phyloP scores from a whole-genome alignment of 176 grass and related monocot genomes.

The Secale cereale region DNA sequence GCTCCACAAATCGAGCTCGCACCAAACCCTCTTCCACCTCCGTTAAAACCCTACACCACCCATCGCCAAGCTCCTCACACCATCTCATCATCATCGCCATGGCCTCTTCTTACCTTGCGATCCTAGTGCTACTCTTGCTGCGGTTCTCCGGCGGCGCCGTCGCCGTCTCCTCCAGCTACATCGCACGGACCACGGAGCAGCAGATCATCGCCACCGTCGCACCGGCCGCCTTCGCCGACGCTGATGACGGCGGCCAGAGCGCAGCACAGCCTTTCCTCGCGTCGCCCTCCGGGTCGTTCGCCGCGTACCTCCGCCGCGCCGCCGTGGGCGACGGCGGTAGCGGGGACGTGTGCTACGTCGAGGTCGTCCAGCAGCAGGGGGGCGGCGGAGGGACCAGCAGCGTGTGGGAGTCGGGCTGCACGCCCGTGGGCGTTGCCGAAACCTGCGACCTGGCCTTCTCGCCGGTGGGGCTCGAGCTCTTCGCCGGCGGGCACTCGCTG shows the following conservation, averaged over 20 bases:
- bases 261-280: constrained; percentile 34
- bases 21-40: constrained; percentile 38
- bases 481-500: constrained; percentile 44
- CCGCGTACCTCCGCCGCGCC: constrained; percentile 42
- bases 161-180: constrained; percentile 29
- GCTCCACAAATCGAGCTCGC: constrained; percentile 16
- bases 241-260: constrained; percentile 16
- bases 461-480: constrained; percentile 48
- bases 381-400: background rate
- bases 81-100: constrained; percentile 1
- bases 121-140: constrained; percentile 27
- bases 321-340: background rate
- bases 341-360: constrained; percentile 41
- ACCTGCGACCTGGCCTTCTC: constrained; percentile 51
- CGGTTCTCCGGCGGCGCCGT: constrained; percentile 21
- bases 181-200: constrained; percentile 37
- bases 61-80: constrained; percentile 7
- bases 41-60: constrained; percentile 30
- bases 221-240: constrained; percentile 7
- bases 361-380: constrained; percentile 26
- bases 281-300: constrained; percentile 38
- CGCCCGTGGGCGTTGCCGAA: constrained; percentile 29
- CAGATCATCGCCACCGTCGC: constrained; percentile 40
- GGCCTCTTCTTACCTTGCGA: constrained; percentile 26
- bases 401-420: constrained; percentile 58